Evolutionary conservation across 257 asterid species (phyloP).

Genomic region (Nicotiana undulata): DNA sequence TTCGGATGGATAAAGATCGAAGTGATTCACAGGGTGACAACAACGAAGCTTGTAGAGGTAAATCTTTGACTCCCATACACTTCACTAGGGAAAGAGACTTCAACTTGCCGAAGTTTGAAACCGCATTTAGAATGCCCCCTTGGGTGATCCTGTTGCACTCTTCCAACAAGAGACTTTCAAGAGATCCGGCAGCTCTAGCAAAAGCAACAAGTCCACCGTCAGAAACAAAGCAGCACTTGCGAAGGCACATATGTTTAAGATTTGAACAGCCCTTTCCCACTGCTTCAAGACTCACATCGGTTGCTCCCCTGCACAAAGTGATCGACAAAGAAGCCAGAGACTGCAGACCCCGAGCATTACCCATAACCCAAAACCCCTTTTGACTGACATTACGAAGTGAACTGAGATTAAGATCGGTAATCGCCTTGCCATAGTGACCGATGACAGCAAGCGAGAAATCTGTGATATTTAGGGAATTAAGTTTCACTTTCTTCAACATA

Average conservation of each 20-base stretch:
- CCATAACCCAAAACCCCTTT: conserved; percentile 97
- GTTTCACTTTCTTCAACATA: conserved; percentile 57
- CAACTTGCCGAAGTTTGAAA: conserved; percentile 55
- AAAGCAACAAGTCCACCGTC: conserved; percentile 70
- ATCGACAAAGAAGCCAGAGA: conserved; percentile 47
- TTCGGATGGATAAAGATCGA: conserved; percentile 54
- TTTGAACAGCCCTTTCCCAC: conserved; percentile 57
- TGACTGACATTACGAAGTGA: conserved; percentile 72
- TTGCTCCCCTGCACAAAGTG: conserved; percentile 55
- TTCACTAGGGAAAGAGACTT: conserved; percentile 64
- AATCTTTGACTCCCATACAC: conserved; percentile 72
- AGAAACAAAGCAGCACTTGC: conserved; percentile 62
- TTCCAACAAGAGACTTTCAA: conserved; percentile 71
- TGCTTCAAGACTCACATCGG: conserved; percentile 69
- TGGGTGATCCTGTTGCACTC: conserved; percentile 81
- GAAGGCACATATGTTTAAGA: conserved; percentile 50
- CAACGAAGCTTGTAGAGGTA: conserved; percentile 30
- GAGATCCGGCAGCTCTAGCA: conserved; percentile 45
- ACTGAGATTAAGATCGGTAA: conserved; percentile 48
- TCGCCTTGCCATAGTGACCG: conserved; percentile 70
- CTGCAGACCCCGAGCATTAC: conserved; percentile 58
- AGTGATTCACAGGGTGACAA: conserved; percentile 76
- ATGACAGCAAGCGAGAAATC: conserved; percentile 76
- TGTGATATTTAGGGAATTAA: conserved; percentile 56
- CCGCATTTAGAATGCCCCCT: conserved; percentile 49